Base-by-base conservation (phyloP, 176 grass and related monocot genomes). In the Lolium rigidum region DNA sequence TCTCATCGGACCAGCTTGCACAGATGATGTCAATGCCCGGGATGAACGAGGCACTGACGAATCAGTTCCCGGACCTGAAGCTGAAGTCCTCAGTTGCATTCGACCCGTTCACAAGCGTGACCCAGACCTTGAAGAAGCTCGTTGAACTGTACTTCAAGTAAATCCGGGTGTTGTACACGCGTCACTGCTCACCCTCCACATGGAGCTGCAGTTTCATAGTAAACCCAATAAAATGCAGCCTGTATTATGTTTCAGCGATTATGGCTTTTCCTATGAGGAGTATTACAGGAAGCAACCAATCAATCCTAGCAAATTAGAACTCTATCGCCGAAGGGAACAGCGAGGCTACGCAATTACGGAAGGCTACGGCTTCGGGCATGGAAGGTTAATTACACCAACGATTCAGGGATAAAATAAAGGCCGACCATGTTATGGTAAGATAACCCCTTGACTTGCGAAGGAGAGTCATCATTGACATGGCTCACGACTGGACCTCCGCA, bases 21-120 rank as follows among this genome's bases (percentile, higher is more conserved):
- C 48, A 77, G 79, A 94, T 98, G 94, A 98, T 98, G 94, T 94
- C 97, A 0, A 96, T 98, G 93, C 87, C 90, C 0, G 97, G 97
- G 10, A 96, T 98, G 94, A 89, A 88, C 6, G 90, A 90, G 79
- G 86, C 97, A 80, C 69, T 94, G 22, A 94, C 92, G 20, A 98
- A 98, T 70, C 86, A 90, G 81, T 95, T 95, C 82, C 94, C 96
- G 11, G 90, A 95, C 76, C 89, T 98, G 47, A 88, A 86, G 74
- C 86, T 98, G 12, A 95, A 90, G 58, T 80, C 84, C n/a, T 43
- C 96, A 0, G 71, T 98, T 0, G 54, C 89, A 57, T 22, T 94
- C 6, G 62, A 98, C 52, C 97, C 94, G 7, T 91, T 98, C 79
- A 98, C 92, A 38, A 98, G 97, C 35, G 91, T 94, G 58, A 88